Evolutionary conservation across 768 basidiomycete species (phyloP), one percentile per base, ranked within the genome.

Genomic region (Clitopilus passeckerianus): DNA sequence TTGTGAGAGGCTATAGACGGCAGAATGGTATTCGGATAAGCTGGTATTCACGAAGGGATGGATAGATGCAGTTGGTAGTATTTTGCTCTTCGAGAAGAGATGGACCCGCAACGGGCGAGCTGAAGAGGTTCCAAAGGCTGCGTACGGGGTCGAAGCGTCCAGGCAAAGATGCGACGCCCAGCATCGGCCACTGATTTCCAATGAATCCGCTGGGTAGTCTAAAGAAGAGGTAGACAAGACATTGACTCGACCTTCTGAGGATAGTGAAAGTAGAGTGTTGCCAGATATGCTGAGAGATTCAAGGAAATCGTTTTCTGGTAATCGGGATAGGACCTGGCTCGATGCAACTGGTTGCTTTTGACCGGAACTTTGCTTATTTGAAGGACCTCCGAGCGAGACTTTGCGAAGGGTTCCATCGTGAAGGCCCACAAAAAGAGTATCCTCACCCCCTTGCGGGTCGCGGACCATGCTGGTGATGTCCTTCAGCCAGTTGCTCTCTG

Each of bases 1-100:
- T 23, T 74, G 75, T 7, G 83, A 74, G 68, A 94, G 82, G 44
- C 82, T 87, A 72, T 92, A 93, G 9, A 91, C 91, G 0, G 91
- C 89, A 34, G 85, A 81, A 3, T 64, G 68, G 7, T 37, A 64
- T 60, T 12, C 55, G 59, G 34, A 68, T 70, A 62, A 12, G 60
- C 64, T 57, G 71, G 46, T 68, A 27, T 70, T 65, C 6, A 80
- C 73, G 57, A 76, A 74, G 53, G 91, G 75, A 59, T 79, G 68
- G 50, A 80, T 75, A 44, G 76, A 74, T 6, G 91, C 86, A 0
- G 64, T 69, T 10, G 70, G 58, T 5, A 78, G 75, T n/a, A 90
- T 62, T 0, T 71, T 72, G 20, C 77, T 75, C 46, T 80, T 73
- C 6, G 75, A 66, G 58, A 93, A 74, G 35, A 78, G 59, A 68